Evolutionary conservation across 2,329 filamentous ascomycete genomes (phyloP).

Genomic region (Arthrinium puccinioides): DNA sequence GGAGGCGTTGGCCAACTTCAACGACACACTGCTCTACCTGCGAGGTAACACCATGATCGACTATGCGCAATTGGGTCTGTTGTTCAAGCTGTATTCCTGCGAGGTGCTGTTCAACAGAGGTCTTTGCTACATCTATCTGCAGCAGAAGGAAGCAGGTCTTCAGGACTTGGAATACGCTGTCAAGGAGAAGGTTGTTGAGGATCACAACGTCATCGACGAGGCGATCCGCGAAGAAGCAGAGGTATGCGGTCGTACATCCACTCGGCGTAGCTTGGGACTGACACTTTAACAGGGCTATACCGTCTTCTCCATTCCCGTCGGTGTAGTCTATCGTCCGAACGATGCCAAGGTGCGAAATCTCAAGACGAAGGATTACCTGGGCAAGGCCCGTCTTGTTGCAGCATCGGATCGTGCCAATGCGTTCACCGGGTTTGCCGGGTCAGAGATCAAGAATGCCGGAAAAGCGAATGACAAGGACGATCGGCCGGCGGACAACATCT

Average conservation of each 20-base stretch:
- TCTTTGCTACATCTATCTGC: constrained; percentile 93
- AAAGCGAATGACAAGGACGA: constrained; percentile 63
- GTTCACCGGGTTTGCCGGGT: constrained; percentile 74
- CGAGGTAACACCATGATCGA: constrained; percentile 96
- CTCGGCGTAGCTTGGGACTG: constrained; percentile 17
- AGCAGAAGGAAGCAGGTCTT: constrained; percentile 84
- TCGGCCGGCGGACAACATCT: constrained; percentile 74
- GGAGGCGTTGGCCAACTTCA: constrained; percentile 96
- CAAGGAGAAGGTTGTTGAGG: constrained; percentile 92
- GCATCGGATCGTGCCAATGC: constrained; percentile 74
- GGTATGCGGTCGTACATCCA: constrained; percentile 36
- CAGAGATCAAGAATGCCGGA: constrained; percentile 66
- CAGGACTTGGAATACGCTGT: constrained; percentile 85
- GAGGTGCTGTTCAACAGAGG: constrained; percentile 97
- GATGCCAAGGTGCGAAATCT: constrained; percentile 97
- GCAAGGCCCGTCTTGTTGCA: constrained; percentile 89
- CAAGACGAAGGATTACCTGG: constrained; percentile 95
- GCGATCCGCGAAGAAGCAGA: constrained; percentile 90
- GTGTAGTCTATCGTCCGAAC: constrained; percentile 90
- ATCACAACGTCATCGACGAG: constrained; percentile 97
- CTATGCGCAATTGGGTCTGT: constrained; percentile 89
- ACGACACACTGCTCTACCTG: constrained; percentile 90
- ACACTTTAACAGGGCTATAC: constrained; percentile 71
- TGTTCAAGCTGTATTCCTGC: constrained; percentile 95
- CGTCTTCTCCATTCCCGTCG: constrained; percentile 95